A percentile compares a stretch with the other conserved stretches of the same genome.
phyloP scores from a whole-genome alignment of 768 basidiomycete species.

The Exidia glandulosa region DNA sequence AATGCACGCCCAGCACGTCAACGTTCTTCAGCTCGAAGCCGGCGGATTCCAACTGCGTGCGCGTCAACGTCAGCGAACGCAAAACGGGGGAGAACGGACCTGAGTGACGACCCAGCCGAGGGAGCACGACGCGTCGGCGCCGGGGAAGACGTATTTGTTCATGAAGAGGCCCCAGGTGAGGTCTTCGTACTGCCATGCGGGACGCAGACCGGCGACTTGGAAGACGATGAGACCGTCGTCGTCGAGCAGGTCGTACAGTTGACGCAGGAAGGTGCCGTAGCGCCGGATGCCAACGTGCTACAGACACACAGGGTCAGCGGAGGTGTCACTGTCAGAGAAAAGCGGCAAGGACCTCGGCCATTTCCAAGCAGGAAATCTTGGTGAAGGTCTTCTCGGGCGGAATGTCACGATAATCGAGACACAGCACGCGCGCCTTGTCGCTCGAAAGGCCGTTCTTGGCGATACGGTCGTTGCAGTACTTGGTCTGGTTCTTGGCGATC shows the following conservation, averaged over 20 bases:
- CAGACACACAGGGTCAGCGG: neutral
- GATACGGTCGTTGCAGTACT: constrained; percentile 86
- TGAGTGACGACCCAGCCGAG: constrained; percentile 88
- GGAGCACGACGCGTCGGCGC: constrained; percentile 92
- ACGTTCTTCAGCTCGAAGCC: constrained; percentile 96
- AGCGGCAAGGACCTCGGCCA: constrained; percentile 67
- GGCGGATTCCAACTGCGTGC: constrained; percentile 64
- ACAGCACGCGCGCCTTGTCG: constrained; percentile 78
- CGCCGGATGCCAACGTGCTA: constrained; percentile 93
- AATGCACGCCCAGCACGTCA: constrained; percentile 96
- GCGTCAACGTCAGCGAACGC: neutral
- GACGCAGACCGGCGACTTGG: constrained; percentile 95
- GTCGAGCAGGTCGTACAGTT: constrained; percentile 87
- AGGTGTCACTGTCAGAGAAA: neutral
- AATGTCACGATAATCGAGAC: constrained; percentile 88
- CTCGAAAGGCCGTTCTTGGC: constrained; percentile 61
- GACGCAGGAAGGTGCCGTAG: constrained; percentile 77
- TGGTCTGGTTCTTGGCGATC: constrained; percentile 79
- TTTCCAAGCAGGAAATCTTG: constrained; percentile 94
- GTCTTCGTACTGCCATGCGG: constrained; percentile 97
- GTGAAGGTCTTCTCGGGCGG: constrained; percentile 63
- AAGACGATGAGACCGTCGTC: constrained; percentile 92
- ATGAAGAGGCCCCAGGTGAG: constrained; percentile 96
- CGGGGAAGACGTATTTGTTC: constrained; percentile 98
- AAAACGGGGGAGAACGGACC: constrained; percentile 26